A percentile compares a stretch with the other conserved stretches of the same genome.
Evolutionary conservation across 805 yeast species (phyloP).

Genomic region (Yamadazyma akitaensis): DNA sequence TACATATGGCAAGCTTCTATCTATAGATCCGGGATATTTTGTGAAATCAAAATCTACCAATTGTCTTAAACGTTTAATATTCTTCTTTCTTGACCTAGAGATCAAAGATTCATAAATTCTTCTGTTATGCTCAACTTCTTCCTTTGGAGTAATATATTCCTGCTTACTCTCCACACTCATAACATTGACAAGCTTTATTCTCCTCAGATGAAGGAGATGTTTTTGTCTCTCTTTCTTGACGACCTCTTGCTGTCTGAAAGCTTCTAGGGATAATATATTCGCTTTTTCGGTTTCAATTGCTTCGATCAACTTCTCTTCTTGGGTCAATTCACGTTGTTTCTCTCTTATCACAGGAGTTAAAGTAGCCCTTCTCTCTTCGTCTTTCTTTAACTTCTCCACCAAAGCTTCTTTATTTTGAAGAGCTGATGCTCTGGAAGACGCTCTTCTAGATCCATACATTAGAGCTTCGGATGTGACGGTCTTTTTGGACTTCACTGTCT

Average conservation of each 20-base stretch:
- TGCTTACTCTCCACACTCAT: constrained; percentile 50
- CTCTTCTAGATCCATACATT: constrained; percentile 54
- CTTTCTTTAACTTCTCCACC: constrained; percentile 64
- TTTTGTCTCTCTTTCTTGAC: constrained; percentile 75
- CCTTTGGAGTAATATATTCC: constrained; percentile 56
- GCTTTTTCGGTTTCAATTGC: constrained; percentile 82
- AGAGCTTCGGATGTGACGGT: constrained; percentile 46
- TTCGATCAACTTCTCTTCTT: constrained; percentile 71
- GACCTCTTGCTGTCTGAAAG: constrained; percentile 81
- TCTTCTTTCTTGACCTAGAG: constrained; percentile 40
- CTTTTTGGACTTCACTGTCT: constrained; percentile 30
- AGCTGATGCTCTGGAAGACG: constrained; percentile 75
- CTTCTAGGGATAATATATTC: constrained; percentile 68
- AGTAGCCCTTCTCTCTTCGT: constrained; percentile 58
- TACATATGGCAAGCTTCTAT: constrained; percentile 24
- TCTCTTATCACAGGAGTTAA: constrained; percentile 39
- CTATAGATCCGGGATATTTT: constrained; percentile 33
- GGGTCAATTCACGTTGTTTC: constrained; percentile 54
- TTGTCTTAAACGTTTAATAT: constrained; percentile 42
- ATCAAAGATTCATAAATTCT: constrained; percentile 31
- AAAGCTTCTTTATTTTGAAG: constrained; percentile 74
- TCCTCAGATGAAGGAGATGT: constrained; percentile 63
- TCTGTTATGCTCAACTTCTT: constrained; percentile 53
- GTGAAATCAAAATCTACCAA: constrained; percentile 26
- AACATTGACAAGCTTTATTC: constrained; percentile 58